Percentiles rank a stretch among this genome's conserved stretches.
phyloP scores from a whole-genome alignment of 164 flowering plant species.

The Piper betle region DNA sequence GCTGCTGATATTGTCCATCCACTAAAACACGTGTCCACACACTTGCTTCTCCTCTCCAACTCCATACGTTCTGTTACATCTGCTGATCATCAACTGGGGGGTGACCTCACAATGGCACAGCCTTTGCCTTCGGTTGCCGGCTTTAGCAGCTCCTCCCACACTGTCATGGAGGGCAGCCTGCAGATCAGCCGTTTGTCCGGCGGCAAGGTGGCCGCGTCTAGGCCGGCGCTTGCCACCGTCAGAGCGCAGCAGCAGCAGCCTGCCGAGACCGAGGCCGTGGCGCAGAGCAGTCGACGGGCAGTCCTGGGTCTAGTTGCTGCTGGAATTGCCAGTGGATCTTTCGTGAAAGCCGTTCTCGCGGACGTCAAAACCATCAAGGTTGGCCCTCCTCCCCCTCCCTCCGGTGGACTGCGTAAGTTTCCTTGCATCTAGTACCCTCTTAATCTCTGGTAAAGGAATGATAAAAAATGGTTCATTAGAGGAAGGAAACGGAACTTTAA shows the following conservation, averaged over 20 bases:
- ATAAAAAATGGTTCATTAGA: neutral
- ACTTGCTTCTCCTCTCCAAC: too few species aligned
- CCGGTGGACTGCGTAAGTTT: conserved; percentile 87
- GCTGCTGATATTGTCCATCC: conserved; percentile 30
- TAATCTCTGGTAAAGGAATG: neutral
- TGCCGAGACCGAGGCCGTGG: conserved; percentile 18
- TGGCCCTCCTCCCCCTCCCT: conserved; percentile 86
- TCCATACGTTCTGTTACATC: too few species aligned
- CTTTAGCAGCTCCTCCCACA: conserved; percentile 51
- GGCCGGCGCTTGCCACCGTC: conserved; percentile 26
- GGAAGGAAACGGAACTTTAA: too few species aligned
- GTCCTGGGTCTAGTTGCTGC: conserved; percentile 63
- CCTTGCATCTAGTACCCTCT: neutral
- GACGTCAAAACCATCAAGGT: conserved; percentile 59
- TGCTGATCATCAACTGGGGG: neutral
- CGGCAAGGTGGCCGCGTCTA: conserved; percentile 17
- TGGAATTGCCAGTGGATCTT: conserved; percentile 56
- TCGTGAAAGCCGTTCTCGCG: conserved; percentile 66
- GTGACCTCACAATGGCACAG: conserved; percentile 45
- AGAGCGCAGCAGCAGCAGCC: conserved; percentile 46
- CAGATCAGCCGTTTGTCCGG: conserved; percentile 34
- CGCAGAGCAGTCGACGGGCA: conserved; percentile 67
- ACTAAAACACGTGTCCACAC: conserved; percentile 2
- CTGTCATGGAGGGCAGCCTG: conserved; percentile 63
- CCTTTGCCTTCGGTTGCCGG: conserved; percentile 94